Conservation (phyloP, 495 filamentous ascomycete species). For the Margaritispora aquatica region DNA sequence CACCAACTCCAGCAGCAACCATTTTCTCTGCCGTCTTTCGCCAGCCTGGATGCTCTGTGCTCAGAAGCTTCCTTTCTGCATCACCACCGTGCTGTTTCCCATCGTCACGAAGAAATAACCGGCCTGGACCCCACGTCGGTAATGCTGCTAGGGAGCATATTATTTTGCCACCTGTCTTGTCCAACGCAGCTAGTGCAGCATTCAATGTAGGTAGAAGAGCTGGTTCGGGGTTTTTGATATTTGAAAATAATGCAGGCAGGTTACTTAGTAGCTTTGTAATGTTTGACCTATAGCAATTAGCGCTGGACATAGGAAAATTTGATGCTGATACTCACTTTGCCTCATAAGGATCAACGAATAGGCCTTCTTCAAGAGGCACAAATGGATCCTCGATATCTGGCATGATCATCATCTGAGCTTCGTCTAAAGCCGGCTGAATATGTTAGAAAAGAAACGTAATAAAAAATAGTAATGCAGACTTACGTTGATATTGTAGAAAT, state of each 20-base stretch:
- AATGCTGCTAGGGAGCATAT: constrained; percentile 78
- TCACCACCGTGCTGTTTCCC: constrained; percentile 81
- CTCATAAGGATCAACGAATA: constrained; percentile 95
- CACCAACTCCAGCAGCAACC: constrained; percentile 80
- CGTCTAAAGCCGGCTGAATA: constrained; percentile 61
- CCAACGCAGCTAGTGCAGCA: constrained; percentile 72
- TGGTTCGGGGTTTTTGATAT: constrained; percentile 82
- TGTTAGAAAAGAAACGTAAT: background rate
- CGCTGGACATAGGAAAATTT: too few species aligned
- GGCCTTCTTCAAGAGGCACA: constrained; percentile 80
- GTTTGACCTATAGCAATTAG: constrained; percentile 45
- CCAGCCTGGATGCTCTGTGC: constrained; percentile 82
- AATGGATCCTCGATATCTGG: constrained; percentile 97
- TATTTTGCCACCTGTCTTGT: constrained; percentile 86
- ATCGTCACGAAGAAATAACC: constrained; percentile 79
- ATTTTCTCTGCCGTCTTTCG: constrained; percentile 78
- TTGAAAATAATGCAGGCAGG: constrained; percentile 77
- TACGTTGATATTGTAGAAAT: constrained; percentile 93
- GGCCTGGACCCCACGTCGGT: constrained; percentile 85
- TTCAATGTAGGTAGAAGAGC: constrained; percentile 79
- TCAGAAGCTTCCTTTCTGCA: constrained; percentile 85
- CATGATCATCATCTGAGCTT: constrained; percentile 98
- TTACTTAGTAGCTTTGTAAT: constrained; percentile 77
- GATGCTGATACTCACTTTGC: constrained; percentile 59
- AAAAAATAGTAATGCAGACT: constrained; percentile 27